phyloP scores from a whole-genome alignment of 208 protist species.

The Acanthamoeba healyi region DNA sequence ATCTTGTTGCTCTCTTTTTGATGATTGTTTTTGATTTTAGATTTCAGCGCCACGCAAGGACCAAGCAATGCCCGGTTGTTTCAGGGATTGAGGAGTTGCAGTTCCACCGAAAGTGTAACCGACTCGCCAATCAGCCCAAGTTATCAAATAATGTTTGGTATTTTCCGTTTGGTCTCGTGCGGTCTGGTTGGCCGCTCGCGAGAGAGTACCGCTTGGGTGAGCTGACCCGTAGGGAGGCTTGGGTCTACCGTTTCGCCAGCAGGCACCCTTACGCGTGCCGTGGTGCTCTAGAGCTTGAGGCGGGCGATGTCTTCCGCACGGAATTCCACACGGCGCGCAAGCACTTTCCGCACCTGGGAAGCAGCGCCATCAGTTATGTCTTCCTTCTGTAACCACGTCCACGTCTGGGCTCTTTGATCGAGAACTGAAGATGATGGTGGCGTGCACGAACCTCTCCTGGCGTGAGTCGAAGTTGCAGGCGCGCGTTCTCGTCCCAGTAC shows the following conservation, averaged over 20 bases:
- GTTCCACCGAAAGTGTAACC: no score
- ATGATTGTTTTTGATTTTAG: neutral
- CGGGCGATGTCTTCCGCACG: conserved; percentile 7
- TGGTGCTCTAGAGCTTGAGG: conserved; percentile 5
- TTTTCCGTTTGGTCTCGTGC: no score
- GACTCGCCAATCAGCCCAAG: no score
- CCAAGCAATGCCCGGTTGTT: neutral
- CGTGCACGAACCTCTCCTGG: conserved; percentile 1
- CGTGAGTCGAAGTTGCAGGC: conserved; percentile 3
- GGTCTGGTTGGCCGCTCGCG: no score
- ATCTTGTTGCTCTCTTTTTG: no score
- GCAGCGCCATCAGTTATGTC: no score
- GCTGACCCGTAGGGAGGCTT: neutral
- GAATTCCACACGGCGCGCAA: conserved; percentile 48
- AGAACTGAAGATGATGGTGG: no score
- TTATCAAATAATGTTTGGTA: no score
- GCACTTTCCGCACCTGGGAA: conserved; percentile 47
- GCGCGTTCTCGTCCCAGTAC: conserved; percentile 58
- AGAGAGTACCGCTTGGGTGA: no score
- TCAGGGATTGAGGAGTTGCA: neutral
- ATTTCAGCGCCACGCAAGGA: no score
- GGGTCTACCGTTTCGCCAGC: no score
- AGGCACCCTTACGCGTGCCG: neutral
- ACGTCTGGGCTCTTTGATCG: neutral
- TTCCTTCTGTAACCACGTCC: no score